Conservation (phyloP, 371 early-diverging fungal species). For the Haplosporangium sp. region DNA sequence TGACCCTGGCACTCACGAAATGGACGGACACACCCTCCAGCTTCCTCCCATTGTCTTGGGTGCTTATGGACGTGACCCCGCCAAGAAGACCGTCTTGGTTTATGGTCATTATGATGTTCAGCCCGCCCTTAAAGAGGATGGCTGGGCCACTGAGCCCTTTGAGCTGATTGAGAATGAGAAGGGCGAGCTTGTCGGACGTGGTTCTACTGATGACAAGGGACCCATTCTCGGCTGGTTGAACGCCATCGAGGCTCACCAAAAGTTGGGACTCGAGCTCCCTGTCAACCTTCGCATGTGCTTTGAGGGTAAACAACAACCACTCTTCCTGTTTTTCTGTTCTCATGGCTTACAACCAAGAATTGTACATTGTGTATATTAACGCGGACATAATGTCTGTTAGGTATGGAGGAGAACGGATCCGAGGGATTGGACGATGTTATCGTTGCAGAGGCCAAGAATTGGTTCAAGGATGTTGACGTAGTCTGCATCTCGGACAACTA, state of each 20-base stretch:
- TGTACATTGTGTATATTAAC: too few species aligned
- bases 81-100: slow-evolving; percentile 95
- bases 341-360: neutral
- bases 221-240: slow-evolving; percentile 95
- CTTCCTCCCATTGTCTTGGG: slow-evolving; percentile 95
- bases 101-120: slow-evolving; percentile 98
- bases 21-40: slow-evolving; percentile 81
- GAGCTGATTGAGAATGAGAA: slow-evolving; percentile 85
- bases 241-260: slow-evolving; percentile 93
- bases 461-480: slow-evolving; percentile 90
- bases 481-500: slow-evolving; percentile 98
- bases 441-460: slow-evolving; percentile 81
- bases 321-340: slow-evolving; percentile 12
- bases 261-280: slow-evolving; percentile 88
- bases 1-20: slow-evolving; percentile 86
- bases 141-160: slow-evolving; percentile 97
- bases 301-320: slow-evolving; percentile 91
- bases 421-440: slow-evolving; percentile 96
- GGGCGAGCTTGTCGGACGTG: slow-evolving; percentile 91
- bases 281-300: slow-evolving; percentile 96
- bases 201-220: slow-evolving; percentile 96
- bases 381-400: slow-evolving; percentile 22
- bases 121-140: slow-evolving; percentile 94
- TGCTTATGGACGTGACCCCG: slow-evolving; percentile 87
- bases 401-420: slow-evolving; percentile 76